Evolutionary conservation across 2,329 filamentous ascomycete species (phyloP).

Genomic region (Teratosphaeria viscida): DNA sequence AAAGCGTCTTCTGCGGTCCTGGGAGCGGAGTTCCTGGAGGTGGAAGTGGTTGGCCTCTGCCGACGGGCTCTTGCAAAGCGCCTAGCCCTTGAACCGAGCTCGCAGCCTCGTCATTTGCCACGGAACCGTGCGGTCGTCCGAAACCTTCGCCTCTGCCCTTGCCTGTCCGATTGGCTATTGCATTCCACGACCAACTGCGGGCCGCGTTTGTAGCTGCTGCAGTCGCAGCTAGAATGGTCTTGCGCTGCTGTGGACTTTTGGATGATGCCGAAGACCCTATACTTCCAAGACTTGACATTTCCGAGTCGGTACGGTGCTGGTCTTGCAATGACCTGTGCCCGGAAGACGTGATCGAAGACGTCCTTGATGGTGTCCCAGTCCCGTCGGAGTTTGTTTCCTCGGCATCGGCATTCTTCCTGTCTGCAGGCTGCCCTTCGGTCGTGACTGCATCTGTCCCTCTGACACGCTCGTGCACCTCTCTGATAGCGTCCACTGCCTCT

Average conservation of each 20-base stretch:
- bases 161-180: conserved; percentile 13
- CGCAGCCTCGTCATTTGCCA: conserved; percentile 1
- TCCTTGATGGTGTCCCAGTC: not conserved
- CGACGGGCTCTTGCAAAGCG: conserved; percentile 53
- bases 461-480: conserved; percentile 17
- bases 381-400: not conserved
- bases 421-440: not conserved
- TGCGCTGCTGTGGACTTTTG: conserved; percentile 8
- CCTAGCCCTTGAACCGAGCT: conserved; percentile 30
- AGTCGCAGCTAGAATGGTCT: conserved; percentile 21
- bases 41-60: conserved; percentile 69
- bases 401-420: not conserved
- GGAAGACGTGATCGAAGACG: not conserved
- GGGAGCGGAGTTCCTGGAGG: conserved; percentile 73
- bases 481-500: conserved; percentile 21
- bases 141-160: not conserved
- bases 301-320: conserved; percentile 3
- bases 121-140: conserved; percentile 31
- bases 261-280: conserved; percentile 1
- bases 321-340: not conserved
- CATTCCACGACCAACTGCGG: conserved; percentile 22
- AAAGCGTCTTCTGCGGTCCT: conserved; percentile 13
- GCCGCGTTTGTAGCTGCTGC: conserved; percentile 24
- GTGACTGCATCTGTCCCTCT: not conserved
- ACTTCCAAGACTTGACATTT: conserved; percentile 2